Base-by-base conservation (phyloP, 164 flowering plant species). In the Macadamia integrifolia region DNA sequence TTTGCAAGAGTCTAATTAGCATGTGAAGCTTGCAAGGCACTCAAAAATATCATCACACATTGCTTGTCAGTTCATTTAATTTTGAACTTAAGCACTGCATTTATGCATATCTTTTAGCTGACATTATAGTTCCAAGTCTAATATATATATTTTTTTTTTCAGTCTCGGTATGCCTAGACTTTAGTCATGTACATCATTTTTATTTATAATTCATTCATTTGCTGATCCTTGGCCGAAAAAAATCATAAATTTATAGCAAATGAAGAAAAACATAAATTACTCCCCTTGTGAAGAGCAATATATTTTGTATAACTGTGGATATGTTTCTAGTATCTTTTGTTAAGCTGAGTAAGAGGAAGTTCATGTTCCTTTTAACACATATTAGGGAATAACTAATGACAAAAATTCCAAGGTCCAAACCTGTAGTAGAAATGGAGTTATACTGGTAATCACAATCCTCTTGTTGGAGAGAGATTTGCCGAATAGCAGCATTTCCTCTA, bases 401-500 rank as follows among this genome's bases (percentile, higher is more conserved):
- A 6, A 14, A 56, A 8, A 63, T 29, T 9, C 18, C 44, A 57
- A 43, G 46, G 53, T 44, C n/a, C 66, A 72, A 76, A 91, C 98
- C 99, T 86, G 91, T 72, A 48, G 80, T 12, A 57, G 95, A 80
- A 78, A 92, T 77, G 42, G 96, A 87, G 77, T 78, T 80, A 72
- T 80, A 50, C 66, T 88, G 87, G 58, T 79, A 75, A 78, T 88
- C 87, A 76, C 99, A 94, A 62, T 92, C 99, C 64, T 95, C 97
- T 75, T 82, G 83, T 64, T 81, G 77, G 59, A 95, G 94, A 68
- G 88, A 78, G 67, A 95, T 95, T 80, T 92, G 97, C 35, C 99
- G 86, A 71, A 95, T 91, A 52, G 99, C 99, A 69, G 99, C 99
- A 84, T 95, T 92, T 66, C 99, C 98, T 81, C 98, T 73, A 67